Base-by-base conservation (phyloP, 768 basidiomycete species). In the Termitomyces sp. region DNA sequence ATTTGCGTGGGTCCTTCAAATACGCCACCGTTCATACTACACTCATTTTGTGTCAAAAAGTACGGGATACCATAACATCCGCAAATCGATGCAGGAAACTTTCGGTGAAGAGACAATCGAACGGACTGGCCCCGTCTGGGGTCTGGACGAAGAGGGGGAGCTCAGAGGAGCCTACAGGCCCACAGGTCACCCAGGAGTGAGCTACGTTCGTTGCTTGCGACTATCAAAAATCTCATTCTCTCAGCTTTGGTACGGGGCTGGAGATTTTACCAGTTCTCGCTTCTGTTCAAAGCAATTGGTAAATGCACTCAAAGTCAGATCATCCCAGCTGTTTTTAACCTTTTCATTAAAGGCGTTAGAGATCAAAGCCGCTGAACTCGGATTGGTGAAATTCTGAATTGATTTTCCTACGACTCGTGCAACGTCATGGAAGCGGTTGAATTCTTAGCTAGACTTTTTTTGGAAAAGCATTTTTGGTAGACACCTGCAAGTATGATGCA, bases 131-230 rank as follows among this genome's bases (percentile, higher is more conserved):
- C 60, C 52, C 18, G 59, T 75, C 1, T 75, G 72, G 70, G 75
- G 75, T 0, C 32, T 76, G 10, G 74, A 79, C 53, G 65, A 67
- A n/a, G 76, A 77, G 54, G 74, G 73, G 0, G 77, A 78, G 52
- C 31, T 72, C 2, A 59, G 56, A 35, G 72, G 71, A 4, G 60
- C 66, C 47, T 77, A 73, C 53, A 65, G 71, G 10, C 75, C 73
- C 5, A 68, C 73, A 2, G 77, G 77, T 2, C 72, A 76, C 58
- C 76, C 75, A 25, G 76, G 73, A 2, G 75, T 75, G 47, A 49
- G 70, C 39, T 23, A 5, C 27, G 18, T 22, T 25, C 4, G 20
- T 15, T 32, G 7, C 13, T 41, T n/a, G 20, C 29, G 25, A n/a
- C n/a, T n/a, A 32, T 12, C 23, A 50, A 38, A 36, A 22, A 13